These are phyloP conservation scores for Fusarium euwallaceae DNA, from an alignment of 2,329 filamentous ascomycete species.

Conservation along the genomic window DNA sequence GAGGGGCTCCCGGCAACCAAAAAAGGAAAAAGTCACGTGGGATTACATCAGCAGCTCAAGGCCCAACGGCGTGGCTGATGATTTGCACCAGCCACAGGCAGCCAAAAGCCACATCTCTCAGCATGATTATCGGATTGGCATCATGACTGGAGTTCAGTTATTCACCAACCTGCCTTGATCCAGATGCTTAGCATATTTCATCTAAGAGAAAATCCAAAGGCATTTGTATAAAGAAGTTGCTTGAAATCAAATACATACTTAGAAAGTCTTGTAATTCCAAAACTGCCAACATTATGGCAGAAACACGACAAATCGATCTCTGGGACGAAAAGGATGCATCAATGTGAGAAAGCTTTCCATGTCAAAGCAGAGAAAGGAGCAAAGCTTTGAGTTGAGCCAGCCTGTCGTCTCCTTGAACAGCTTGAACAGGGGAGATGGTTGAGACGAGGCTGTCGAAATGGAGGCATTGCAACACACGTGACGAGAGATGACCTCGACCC, in stretches of 20 bases:
- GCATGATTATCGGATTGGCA: background rate
- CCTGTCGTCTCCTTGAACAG: background rate
- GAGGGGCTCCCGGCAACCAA: slow-evolving; percentile 53
- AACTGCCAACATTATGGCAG: background rate
- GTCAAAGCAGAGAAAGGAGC: background rate
- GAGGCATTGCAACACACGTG: background rate
- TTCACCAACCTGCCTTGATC: background rate
- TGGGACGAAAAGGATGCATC: background rate
- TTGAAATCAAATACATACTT: background rate
- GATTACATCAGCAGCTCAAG: slow-evolving; percentile 47
- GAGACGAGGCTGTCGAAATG: background rate
- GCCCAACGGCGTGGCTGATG: slow-evolving; percentile 30
- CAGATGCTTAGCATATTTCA: background rate
- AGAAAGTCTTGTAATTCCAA: background rate
- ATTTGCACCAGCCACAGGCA: slow-evolving; percentile 25
- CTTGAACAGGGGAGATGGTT: background rate
- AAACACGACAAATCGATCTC: background rate
- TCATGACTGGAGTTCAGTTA: background rate
- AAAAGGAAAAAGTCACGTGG: slow-evolving; percentile 51
- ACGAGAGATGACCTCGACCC: background rate
- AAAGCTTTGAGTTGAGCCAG: background rate
- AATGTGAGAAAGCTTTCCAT: background rate
- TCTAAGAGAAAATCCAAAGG: background rate
- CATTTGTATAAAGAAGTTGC: background rate
- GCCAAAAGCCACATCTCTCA: slow-evolving; percentile 27